Base-by-base conservation (phyloP, 1,284 basidiomycete species). In the Marasmius tenuissimus region DNA sequence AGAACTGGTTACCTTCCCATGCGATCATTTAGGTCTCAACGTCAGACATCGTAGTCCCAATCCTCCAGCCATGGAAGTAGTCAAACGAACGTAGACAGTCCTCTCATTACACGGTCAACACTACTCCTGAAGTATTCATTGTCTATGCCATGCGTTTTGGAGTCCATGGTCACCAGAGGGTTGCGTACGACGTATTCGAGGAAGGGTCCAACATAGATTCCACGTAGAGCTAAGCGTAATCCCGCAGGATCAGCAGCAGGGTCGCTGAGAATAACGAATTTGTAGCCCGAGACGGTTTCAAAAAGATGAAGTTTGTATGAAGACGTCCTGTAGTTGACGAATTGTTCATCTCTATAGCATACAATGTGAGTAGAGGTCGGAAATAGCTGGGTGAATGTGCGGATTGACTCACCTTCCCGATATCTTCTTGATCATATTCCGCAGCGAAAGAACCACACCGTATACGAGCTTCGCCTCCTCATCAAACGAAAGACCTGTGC, bases 401-500 rank as follows among this genome's bases (percentile, higher is more conserved):
- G 79, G 14, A 22, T n/a, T 37, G 3, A 14, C 61, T 70, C 70
- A 94, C 94, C 87, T 85, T 68, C 91, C 90, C 18, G 94, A 92
- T 12, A 99, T 75, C 76, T 97, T 98, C 79, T 91, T 96, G 71
- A 96, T 83, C 94, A 99, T 96, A 74, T 96, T 97, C 59, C 95
- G 80, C 66, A 99, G 74, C 7, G 94, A 97, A 59, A 98, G 81
- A 18, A 99, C 85, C 50, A 99, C 93, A 63, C 97, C 97, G 72
- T 98, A 99, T 0, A 99, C 96, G 59, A 99, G 85, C 75, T 99
- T 99, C 1, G 93, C 91, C 75, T 99, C 96, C 76, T 99, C 97
- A 71, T 99, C 96, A 67, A 99, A 98, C 4, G 96, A 83, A 27
- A 98, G 78, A 11, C 84, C 82, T n/a, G 82, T 81, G 57, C 73